These are phyloP conservation scores for Parietaria judaica DNA, from an alignment of 306 rosid genomes.

Conservation along the genomic window DNA sequence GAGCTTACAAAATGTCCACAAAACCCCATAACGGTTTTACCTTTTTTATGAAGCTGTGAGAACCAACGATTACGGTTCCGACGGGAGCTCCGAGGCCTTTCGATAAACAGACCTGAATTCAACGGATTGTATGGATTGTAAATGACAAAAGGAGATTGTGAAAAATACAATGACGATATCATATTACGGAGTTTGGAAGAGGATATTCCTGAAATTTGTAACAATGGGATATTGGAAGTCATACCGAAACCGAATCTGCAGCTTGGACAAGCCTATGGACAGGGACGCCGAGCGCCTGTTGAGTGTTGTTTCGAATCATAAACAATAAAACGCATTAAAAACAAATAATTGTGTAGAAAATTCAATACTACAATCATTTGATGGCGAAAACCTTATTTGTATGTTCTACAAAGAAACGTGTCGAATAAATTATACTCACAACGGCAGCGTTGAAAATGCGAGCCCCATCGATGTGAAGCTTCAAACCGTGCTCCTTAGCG, in stretches of 20 bases:
- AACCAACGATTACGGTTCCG: conserved; percentile 82
- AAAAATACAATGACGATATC: not conserved
- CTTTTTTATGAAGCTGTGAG: conserved; percentile 67
- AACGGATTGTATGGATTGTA: too few species aligned
- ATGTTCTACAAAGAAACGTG: not conserved
- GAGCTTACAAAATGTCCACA: too few species aligned
- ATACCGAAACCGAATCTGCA: conserved; percentile 78
- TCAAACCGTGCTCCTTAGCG: conserved; percentile 76
- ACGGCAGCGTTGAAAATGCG: conserved; percentile 82
- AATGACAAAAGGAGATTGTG: too few species aligned
- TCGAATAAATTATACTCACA: conserved; percentile 37
- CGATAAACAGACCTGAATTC: conserved; percentile 70
- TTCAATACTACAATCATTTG: too few species aligned
- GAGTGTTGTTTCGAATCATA: conserved; percentile 11
- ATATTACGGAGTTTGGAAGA: too few species aligned
- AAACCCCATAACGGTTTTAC: conserved; percentile 21
- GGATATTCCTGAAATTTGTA: not conserved
- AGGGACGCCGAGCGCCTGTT: conserved; percentile 90
- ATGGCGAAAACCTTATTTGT: too few species aligned
- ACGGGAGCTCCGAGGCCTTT: conserved; percentile 97
- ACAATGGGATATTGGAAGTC: conserved; percentile 12
- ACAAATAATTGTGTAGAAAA: too few species aligned
- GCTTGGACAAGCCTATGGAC: conserved; percentile 78
- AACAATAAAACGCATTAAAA: not conserved
- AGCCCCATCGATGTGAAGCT: conserved; percentile 96